Conservation (phyloP, 2,329 filamentous ascomycete species). For the Tolypocladium ovalisporum region DNA sequence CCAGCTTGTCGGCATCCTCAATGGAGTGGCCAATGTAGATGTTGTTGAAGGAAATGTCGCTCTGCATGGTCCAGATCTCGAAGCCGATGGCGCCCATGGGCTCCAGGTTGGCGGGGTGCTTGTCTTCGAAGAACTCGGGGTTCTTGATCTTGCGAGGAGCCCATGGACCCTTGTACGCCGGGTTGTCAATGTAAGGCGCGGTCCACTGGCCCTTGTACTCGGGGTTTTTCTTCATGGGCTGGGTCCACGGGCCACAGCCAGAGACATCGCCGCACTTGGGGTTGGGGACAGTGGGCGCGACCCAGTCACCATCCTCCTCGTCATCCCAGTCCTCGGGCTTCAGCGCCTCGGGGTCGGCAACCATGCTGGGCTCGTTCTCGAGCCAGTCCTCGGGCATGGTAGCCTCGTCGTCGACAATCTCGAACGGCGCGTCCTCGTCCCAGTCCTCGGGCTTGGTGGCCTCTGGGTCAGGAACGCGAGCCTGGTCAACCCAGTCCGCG, state of each 20-base stretch:
- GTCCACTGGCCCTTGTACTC: slow-evolving; percentile 99
- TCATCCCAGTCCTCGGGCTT: slow-evolving; percentile 99
- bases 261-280: slow-evolving; percentile 89
- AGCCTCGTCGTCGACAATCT: slow-evolving; percentile 90
- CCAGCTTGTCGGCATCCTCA: slow-evolving; percentile 82
- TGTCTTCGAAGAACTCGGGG: slow-evolving; percentile 94
- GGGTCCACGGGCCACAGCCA: slow-evolving; percentile 87
- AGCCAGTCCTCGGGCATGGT: slow-evolving; percentile 93
- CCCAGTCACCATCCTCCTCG: slow-evolving; percentile 98
- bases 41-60: slow-evolving; percentile 97
- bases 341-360: slow-evolving; percentile 86
- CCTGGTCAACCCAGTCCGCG: slow-evolving; percentile 88
- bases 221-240: slow-evolving; percentile 89
- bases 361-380: slow-evolving; percentile 69
- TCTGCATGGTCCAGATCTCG: slow-evolving; percentile 99
- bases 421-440: slow-evolving; percentile 96
- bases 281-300: slow-evolving; percentile 83
- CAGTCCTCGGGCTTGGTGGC: slow-evolving; percentile 96
- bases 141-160: slow-evolving; percentile 92
- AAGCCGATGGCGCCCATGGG: slow-evolving; percentile 98
- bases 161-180: slow-evolving; percentile 95
- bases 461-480: slow-evolving; percentile 82
- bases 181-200: slow-evolving; percentile 90
- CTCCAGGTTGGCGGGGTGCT: slow-evolving; percentile 92
- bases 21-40: slow-evolving; percentile 98